Evolutionary conservation across 2,329 filamentous ascomycete species (phyloP), one percentile per base, ranked within the genome.

Genomic region (Fusarium secorum): DNA sequence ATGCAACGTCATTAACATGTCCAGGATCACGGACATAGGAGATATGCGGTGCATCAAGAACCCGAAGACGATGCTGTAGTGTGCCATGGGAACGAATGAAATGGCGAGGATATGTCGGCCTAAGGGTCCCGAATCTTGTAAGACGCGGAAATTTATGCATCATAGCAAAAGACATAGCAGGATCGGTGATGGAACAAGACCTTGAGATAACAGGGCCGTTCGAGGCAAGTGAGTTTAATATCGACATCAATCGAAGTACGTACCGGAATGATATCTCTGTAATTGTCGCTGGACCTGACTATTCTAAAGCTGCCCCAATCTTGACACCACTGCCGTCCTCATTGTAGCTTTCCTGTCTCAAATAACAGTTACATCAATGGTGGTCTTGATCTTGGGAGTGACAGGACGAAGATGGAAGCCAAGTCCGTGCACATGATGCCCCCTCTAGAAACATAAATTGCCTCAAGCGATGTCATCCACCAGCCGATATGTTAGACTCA

Each of bases 1-100:
- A 51, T 1, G 56, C 67, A 4, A 77, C 70, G 15, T 53, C 28
- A 15, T 30, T 24, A 26, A 77, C 22, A 38, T 52, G 48, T 38
- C 18, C 13, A 17, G 11, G 22, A 9, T 28, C 5, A 26, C 4
- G 48, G 5, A 22, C 22, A 26, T 11, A 52, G 7, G 18, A 38
- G 2, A 26, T n/a, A n/a, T 38, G 22, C 1, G 48, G 22, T n/a
- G 2, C 48, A n/a, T 38, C 18, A 13, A 52, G 14, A 17, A 26
- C 22, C 22, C 32, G 48, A 52, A n/a, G 32, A 17, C 14, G 4
- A 4, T 17, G 18, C 14, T 36, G 13, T 38, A 52, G 18, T 26
- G 48, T 52, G 13, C 48, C 32, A 36, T 38, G 32, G 7, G 18
- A 26, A 1, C 48, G 32, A 38, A 52, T n/a, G 3, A 9, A 7